A percentile compares a stretch with the other conserved stretches of the same genome.
Evolutionary conservation across 176 grass and related monocot genomes (phyloP).

Genomic region (Hsuehochloa calcarea): DNA sequence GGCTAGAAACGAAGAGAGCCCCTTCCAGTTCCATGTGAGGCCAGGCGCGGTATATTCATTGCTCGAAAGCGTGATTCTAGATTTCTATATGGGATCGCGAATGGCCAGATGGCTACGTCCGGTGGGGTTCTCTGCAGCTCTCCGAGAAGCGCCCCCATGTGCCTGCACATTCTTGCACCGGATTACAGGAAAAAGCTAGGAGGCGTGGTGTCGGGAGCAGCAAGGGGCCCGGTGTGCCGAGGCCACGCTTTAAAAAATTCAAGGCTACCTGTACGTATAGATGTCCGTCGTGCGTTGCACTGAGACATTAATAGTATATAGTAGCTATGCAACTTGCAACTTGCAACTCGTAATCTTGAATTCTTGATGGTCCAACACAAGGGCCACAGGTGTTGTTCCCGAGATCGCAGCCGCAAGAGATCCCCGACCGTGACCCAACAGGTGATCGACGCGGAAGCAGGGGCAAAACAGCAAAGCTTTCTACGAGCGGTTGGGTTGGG

Average conservation of each 20-base stretch:
- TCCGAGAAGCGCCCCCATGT: slow-evolving; percentile 58
- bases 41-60: slow-evolving; percentile 46
- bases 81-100: slow-evolving; percentile 22
- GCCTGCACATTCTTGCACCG: slow-evolving; percentile 41
- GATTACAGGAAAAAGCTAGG: neutral
- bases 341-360: neutral
- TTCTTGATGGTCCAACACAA: neutral
- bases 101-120: slow-evolving; percentile 11
- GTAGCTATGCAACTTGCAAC: no score
- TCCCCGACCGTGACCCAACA: neutral
- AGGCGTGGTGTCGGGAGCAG: slow-evolving; percentile 29
- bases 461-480: neutral
- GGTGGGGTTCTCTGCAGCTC: slow-evolving; percentile 35
- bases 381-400: neutral
- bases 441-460: neutral
- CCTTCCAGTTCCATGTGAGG: slow-evolving; percentile 36
- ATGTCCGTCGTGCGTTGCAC: neutral
- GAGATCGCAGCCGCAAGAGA: neutral
- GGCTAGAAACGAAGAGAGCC: neutral
- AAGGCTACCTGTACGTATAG: neutral
- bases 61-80: slow-evolving; percentile 30
- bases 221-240: neutral
- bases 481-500: neutral
- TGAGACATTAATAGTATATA: neutral
- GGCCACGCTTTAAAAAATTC: neutral